Base-by-base conservation (phyloP, 208 protist genomes). In the Acanthamoeba castellanii region DNA sequence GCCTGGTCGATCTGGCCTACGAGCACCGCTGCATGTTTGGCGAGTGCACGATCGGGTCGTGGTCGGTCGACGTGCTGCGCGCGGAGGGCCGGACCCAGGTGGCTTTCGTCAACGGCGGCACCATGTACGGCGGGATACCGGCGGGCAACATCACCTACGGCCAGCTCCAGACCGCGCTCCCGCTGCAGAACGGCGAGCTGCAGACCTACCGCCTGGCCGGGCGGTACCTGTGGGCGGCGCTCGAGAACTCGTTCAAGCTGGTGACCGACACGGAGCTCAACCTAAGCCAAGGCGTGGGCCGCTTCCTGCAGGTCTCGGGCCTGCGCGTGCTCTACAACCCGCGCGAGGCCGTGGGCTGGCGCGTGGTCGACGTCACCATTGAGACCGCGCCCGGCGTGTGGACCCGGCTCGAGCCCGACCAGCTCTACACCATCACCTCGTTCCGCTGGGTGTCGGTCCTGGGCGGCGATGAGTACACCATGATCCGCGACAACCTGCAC, bases 281-380 rank as follows among this genome's bases (percentile, higher is more conserved):
- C 37, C 64, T 91, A 34, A 91, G 66, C 27, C 84, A 91, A 47
- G 84, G 84, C 52, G 66, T 91, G 30, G 84, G 84, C 50, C 52
- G 84, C n/a, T 91, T 91, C 84, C 61, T 91, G 25, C 32, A 27
- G 25, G 84, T 91, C 18, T 91, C 84, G 52, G 84, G 84, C 84
- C 25, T 91, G 32, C 52, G 61, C n/a, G 27, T 91, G 30, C 84
- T 91, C 32, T 91, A 70, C 57, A 91, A 91, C n/a, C 84, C 84
- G 20, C 27, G n/a, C 2, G 84, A 91, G 42, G 27, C 20, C 0
- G 84, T 91, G 9, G 84, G 84, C 50, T 50, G 70, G 84, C 52
- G 84, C 30, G 34, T 91, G 18, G 84, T 70, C 9, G 84, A 91
- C 25, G 37, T 91, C 14, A 45, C n/a, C 30, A 37, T 91, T 27